Percentiles rank a stretch among this genome's conserved stretches.
Evolutionary conservation across 257 asterid genomes (phyloP).

Genomic region (Apocynum venetum): DNA sequence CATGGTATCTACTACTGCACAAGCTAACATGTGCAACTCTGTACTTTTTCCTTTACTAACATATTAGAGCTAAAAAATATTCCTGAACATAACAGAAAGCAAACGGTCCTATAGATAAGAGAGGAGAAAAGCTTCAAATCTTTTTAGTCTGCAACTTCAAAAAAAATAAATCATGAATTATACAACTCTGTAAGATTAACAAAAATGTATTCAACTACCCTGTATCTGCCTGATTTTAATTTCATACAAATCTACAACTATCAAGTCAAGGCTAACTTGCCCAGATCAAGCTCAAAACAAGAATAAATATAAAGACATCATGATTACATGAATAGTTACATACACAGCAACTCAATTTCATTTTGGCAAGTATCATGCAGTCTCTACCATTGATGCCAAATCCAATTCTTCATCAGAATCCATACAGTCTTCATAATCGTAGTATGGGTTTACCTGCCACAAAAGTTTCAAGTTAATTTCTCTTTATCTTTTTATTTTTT

Average conservation of each 20-base stretch:
- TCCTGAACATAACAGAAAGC: background rate
- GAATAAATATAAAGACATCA: background rate
- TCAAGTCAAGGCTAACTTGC: background rate
- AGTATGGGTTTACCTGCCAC: constrained; percentile 77
- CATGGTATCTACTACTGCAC: no score
- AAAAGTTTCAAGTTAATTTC: constrained; percentile 4
- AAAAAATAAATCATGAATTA: background rate
- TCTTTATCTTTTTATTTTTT: background rate
- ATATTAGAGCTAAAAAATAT: background rate
- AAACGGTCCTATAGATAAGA: background rate
- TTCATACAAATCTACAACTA: background rate
- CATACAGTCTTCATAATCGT: constrained; percentile 70
- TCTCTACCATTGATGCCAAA: constrained; percentile 60
- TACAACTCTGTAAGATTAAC: background rate
- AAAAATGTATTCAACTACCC: background rate
- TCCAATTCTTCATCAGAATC: constrained; percentile 97
- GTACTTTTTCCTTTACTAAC: no score
- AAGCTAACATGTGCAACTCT: no score
- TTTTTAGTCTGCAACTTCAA: no score
- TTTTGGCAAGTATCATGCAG: background rate
- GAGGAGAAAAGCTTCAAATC: background rate
- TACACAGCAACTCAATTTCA: background rate
- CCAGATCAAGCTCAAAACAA: background rate
- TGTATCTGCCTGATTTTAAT: background rate
- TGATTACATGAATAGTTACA: background rate